phyloP scores from a whole-genome alignment of 1,139 yeast species.

The Pneumocystis wakefieldiae region DNA sequence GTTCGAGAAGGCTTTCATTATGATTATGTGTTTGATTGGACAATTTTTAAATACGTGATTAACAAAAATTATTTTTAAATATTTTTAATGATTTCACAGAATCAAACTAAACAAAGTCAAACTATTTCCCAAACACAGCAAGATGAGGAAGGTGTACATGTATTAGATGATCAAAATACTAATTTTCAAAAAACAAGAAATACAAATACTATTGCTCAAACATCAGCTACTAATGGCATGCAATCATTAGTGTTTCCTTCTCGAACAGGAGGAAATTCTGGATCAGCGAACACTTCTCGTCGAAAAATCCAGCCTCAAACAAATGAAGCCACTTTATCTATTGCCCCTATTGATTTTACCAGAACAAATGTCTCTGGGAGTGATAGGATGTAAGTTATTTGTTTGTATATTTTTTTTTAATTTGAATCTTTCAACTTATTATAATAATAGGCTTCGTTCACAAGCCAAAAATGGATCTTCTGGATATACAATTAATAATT shows the following conservation, averaged over 20 bases:
- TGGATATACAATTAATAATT: not conserved
- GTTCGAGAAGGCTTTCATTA: constrained; percentile 79
- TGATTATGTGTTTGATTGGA: constrained; percentile 96
- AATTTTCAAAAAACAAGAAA: not conserved
- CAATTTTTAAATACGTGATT: constrained; percentile 67
- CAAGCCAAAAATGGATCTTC: not conserved
- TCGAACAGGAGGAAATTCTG: not conserved
- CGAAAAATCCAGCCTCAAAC: not conserved
- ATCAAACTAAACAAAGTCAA: not conserved
- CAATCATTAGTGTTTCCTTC: not conserved
- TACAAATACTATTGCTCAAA: not conserved
- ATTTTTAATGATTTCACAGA: not conserved
- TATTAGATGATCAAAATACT: not conserved
- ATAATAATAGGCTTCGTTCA: not conserved
- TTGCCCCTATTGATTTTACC: not conserved
- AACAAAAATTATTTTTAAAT: not conserved
- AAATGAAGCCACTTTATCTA: not conserved
- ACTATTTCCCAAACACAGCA: not conserved
- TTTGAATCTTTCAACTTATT: not conserved
- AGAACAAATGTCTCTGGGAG: not conserved
- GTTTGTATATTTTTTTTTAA: not conserved
- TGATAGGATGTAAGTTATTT: not conserved
- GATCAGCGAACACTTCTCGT: not conserved
- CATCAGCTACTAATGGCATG: not conserved
- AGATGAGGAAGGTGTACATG: not conserved